Evolutionary conservation across 768 basidiomycete species (phyloP).

Genomic region (Clitopilus hobsonii): DNA sequence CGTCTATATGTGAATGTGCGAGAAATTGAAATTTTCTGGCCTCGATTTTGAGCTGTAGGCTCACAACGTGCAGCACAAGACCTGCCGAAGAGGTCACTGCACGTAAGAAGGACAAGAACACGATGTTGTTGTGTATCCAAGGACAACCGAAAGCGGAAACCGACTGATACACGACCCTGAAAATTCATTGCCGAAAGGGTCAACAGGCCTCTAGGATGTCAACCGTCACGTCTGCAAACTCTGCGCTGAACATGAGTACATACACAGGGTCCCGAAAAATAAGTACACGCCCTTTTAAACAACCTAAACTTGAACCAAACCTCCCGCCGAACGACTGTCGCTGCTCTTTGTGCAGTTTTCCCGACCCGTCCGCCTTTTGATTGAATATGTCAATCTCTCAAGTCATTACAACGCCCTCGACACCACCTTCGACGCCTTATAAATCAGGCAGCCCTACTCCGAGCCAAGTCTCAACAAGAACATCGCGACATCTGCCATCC

Average conservation of each 20-base stretch:
- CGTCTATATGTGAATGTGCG: too few relatives aligned
- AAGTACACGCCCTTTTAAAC: not conserved
- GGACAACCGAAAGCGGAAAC: not conserved
- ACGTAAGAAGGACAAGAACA: too few relatives aligned
- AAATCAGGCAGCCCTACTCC: not conserved
- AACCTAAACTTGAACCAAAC: not conserved
- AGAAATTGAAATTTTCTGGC: too few relatives aligned
- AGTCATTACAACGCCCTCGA: too few relatives aligned
- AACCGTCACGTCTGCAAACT: not conserved
- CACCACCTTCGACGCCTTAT: not conserved
- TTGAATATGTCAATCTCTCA: not conserved
- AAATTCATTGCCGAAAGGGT: not conserved
- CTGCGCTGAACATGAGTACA: constrained; percentile 1
- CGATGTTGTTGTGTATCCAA: not conserved
- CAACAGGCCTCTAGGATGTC: not conserved
- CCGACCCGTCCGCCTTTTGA: not conserved
- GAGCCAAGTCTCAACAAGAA: not conserved
- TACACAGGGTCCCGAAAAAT: not conserved
- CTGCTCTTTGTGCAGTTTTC: not conserved
- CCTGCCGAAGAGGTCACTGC: too few relatives aligned
- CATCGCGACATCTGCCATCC: not conserved
- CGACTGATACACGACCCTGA: not conserved
- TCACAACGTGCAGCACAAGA: not conserved
- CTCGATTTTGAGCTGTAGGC: too few relatives aligned
- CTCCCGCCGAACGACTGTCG: not conserved